A percentile compares a stretch with the other conserved stretches of the same genome.
phyloP scores from a whole-genome alignment of 805 yeast species.

The Schizosaccharomyces lindneri region DNA sequence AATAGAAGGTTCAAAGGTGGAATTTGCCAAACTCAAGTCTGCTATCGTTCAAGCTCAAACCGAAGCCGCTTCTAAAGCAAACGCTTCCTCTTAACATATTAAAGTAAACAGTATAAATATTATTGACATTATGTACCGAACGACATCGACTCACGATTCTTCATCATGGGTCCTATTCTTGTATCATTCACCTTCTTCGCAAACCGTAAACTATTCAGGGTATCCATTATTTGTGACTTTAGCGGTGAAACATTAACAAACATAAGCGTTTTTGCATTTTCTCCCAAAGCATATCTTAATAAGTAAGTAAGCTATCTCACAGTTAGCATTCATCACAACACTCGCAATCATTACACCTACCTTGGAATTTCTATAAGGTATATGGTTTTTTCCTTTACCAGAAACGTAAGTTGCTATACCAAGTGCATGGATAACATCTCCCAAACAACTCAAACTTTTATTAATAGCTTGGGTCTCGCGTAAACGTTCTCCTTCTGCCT shows the following conservation, averaged over 20 bases:
- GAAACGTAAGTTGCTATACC: constrained; percentile 17
- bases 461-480: constrained; percentile 77
- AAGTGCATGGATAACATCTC: constrained; percentile 65
- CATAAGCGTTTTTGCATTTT: constrained; percentile 76
- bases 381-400: constrained; percentile 17
- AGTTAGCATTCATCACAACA: neutral
- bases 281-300: constrained; percentile 60
- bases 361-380: constrained; percentile 47
- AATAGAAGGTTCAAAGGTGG: neutral
- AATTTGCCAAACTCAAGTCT: neutral
- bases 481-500: constrained; percentile 54
- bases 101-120: too few species aligned
- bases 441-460: constrained; percentile 67
- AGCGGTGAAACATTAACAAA: constrained; percentile 69
- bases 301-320: constrained; percentile 35
- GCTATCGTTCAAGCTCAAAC: neutral
- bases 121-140: too few species aligned
- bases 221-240: constrained; percentile 38
- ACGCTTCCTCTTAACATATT: neutral
- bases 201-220: constrained; percentile 64
- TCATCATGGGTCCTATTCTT: constrained; percentile 9
- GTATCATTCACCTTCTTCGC: constrained; percentile 31
- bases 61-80: neutral
- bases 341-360: constrained; percentile 1
- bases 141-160: neutral